Evolutionary conservation across 2,329 filamentous ascomycete species (phyloP).

Genomic region (Grosmannia serpens): DNA sequence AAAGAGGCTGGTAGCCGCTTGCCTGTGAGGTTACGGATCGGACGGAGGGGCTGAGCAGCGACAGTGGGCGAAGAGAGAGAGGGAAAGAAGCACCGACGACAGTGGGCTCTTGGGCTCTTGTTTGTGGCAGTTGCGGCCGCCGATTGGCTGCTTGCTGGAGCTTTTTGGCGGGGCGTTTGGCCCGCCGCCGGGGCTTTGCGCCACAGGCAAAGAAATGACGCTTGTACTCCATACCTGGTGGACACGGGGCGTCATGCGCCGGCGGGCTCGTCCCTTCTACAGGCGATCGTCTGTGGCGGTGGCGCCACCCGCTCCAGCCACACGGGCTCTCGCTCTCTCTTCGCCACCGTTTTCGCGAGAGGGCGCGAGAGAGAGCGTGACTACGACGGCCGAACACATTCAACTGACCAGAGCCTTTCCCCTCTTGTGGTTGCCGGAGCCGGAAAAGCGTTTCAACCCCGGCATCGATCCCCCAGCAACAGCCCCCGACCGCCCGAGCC

Average conservation of each 20-base stretch:
- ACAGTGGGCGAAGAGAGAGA: background rate
- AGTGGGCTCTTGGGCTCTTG: background rate
- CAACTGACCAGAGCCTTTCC: no score
- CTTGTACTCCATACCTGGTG: background rate
- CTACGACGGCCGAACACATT: no score
- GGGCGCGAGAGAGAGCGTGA: no score
- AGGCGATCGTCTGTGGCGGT: background rate
- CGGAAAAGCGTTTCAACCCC: no score
- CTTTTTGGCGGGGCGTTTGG: background rate
- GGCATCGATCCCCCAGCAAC: no score
- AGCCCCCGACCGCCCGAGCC: no score
- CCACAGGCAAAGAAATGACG: background rate
- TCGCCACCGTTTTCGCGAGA: no score
- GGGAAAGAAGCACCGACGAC: background rate
- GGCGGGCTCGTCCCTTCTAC: no score
- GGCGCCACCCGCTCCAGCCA: background rate
- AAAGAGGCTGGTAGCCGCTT: background rate
- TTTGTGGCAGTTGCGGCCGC: background rate
- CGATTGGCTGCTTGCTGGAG: background rate
- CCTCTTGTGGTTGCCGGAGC: no score
- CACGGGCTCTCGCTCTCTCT: background rate
- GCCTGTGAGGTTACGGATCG: background rate
- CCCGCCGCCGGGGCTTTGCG: background rate
- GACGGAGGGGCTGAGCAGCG: slow-evolving; percentile 1
- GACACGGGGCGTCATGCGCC: background rate